These are phyloP conservation scores for Aspergillus fijiensis DNA, from an alignment of 2,329 filamentous ascomycete species.

Conservation along the genomic window DNA sequence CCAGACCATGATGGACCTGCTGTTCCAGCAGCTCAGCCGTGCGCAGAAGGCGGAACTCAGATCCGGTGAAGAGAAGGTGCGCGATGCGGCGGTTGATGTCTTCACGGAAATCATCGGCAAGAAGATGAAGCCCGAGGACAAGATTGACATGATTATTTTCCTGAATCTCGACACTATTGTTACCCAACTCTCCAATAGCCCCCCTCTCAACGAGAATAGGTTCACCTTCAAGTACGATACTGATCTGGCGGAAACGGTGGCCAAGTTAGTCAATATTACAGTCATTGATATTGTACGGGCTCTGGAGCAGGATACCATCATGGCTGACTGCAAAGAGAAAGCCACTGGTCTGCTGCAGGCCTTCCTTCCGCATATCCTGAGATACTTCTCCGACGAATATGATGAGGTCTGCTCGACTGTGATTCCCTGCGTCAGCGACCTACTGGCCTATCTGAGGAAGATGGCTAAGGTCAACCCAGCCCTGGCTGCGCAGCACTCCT, in stretches of 20 bases:
- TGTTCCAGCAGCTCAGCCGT: conserved; percentile 85
- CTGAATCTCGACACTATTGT: conserved; percentile 85
- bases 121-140: conserved; percentile 94
- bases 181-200: conserved; percentile 78
- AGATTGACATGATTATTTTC: conserved; percentile 89
- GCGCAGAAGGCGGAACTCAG: conserved; percentile 59
- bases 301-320: conserved; percentile 65
- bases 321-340: conserved; percentile 65
- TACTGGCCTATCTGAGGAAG: conserved; percentile 87
- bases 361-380: conserved; percentile 82
- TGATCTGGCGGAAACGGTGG: conserved; percentile 90
- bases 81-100: conserved; percentile 88
- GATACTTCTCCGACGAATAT: conserved; percentile 96
- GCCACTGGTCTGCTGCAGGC: conserved; percentile 79
- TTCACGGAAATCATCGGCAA: conserved; percentile 95
- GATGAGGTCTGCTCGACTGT: conserved; percentile 97
- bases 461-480: conserved; percentile 62
- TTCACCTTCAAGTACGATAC: conserved; percentile 88
- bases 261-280: conserved; percentile 90
- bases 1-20: conserved; percentile 76
- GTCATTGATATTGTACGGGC: conserved; percentile 84
- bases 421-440: conserved; percentile 87
- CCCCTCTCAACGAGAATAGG: conserved; percentile 74
- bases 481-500: conserved; percentile 71
- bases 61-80: conserved; percentile 76